Evolutionary conservation across 2,329 filamentous ascomycete species (phyloP).

Genomic region (Helotiales sp.): DNA sequence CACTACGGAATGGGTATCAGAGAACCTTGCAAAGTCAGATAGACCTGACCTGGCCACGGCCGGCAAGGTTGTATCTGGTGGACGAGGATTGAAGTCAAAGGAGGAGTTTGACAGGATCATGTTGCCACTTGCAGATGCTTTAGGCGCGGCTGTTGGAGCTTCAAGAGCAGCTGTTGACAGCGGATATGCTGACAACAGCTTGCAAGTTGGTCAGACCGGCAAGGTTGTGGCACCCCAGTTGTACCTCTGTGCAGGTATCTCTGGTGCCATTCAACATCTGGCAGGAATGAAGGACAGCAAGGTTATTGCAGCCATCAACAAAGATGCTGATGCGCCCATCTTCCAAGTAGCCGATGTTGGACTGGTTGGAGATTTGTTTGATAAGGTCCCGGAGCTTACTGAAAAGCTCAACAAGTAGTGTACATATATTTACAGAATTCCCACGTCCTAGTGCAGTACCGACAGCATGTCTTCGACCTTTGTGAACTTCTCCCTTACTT

Average conservation of each 20-base stretch:
- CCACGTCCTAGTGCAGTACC: slow-evolving; percentile 49
- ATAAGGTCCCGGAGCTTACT: slow-evolving; percentile 93
- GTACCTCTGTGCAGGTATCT: slow-evolving; percentile 95
- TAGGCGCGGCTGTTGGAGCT: slow-evolving; percentile 95
- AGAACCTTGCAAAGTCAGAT: slow-evolving; percentile 91
- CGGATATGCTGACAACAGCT: slow-evolving; percentile 96
- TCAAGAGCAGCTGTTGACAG: slow-evolving; percentile 95
- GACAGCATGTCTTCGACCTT: slow-evolving; percentile 62
- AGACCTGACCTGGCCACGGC: slow-evolving; percentile 93
- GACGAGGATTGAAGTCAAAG: slow-evolving; percentile 94
- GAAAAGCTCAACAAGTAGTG: slow-evolving; percentile 73
- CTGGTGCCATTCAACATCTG: slow-evolving; percentile 95
- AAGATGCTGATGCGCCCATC: slow-evolving; percentile 94
- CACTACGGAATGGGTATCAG: slow-evolving; percentile 87
- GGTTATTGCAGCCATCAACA: slow-evolving; percentile 98
- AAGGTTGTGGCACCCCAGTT: slow-evolving; percentile 98
- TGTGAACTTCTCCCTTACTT: slow-evolving; percentile 76
- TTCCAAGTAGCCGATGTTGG: slow-evolving; percentile 98
- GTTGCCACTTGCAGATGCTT: slow-evolving; percentile 85
- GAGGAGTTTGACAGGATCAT: slow-evolving; percentile 96
- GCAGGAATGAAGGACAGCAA: slow-evolving; percentile 99
- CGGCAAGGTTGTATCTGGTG: slow-evolving; percentile 86
- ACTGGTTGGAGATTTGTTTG: slow-evolving; percentile 92
- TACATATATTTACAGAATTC: slow-evolving; percentile 32
- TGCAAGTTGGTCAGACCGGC: slow-evolving; percentile 97